Conservation (phyloP, 202 grass and related monocot genomes). For the Zoysia matrella region DNA sequence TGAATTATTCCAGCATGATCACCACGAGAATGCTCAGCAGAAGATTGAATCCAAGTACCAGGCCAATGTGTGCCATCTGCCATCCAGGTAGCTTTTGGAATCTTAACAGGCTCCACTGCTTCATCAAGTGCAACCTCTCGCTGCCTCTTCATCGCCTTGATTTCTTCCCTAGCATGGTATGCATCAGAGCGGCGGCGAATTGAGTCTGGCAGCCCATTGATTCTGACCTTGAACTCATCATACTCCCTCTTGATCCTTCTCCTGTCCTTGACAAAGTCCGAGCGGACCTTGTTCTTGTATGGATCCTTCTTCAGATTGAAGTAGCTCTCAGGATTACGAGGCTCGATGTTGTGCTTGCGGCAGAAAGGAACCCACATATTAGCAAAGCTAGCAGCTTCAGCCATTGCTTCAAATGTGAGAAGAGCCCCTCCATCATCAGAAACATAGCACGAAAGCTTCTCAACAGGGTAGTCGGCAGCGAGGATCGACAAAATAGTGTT, state of each 20-base stretch:
- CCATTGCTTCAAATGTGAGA: conserved; percentile 97
- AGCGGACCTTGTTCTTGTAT: conserved; percentile 91
- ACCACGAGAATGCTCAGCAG: conserved; percentile 72
- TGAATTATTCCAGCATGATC: conserved; percentile 99
- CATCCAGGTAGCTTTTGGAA: conserved; percentile 98
- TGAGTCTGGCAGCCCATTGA: conserved; percentile 72
- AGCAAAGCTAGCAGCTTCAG: conserved; percentile 94
- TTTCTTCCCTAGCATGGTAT: conserved; percentile 98
- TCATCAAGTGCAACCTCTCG: conserved; percentile 72
- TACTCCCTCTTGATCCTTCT: conserved; percentile 95
- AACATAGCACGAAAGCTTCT: conserved; percentile 95
- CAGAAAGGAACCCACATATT: conserved; percentile 96
- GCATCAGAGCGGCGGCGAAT: conserved; percentile 91
- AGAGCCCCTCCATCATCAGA: conserved; percentile 95
- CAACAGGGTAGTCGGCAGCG: conserved; percentile 91
- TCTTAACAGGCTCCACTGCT: conserved; percentile 69
- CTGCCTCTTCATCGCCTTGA: conserved; percentile 92
- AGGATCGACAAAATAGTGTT: conserved; percentile 98
- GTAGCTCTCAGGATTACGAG: conserved; percentile 94
- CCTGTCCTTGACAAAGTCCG: conserved; percentile 95
- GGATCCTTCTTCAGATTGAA: conserved; percentile 95
- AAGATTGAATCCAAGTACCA: conserved; percentile 84
- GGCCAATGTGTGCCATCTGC: conserved; percentile 97
- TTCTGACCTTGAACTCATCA: conserved; percentile 94
- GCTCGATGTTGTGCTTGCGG: conserved; percentile 85